A percentile compares a stretch with the other conserved stretches of the same genome.
Evolutionary conservation across 148 eudicot species (phyloP).

Genomic region (Polygonum maritimum): DNA sequence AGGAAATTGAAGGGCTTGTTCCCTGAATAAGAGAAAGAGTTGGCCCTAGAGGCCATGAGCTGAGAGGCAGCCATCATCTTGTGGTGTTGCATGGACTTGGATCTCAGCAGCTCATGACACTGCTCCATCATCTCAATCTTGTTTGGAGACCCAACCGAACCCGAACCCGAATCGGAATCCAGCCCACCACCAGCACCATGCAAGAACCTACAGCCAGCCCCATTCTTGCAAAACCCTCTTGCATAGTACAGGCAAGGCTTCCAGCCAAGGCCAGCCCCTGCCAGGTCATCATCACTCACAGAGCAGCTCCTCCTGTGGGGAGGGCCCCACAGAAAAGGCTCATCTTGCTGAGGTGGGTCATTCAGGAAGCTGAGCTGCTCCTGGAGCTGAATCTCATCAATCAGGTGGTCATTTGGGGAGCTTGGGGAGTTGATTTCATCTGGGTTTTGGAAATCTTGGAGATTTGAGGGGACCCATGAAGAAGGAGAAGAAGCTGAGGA

Average conservation of each 20-base stretch:
- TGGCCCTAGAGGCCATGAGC: slow-evolving; percentile 23
- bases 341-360: slow-evolving; percentile 11
- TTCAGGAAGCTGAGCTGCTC: slow-evolving; percentile 64
- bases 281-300: slow-evolving; percentile 55
- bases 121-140: slow-evolving; percentile 71
- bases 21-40: slow-evolving; percentile 32
- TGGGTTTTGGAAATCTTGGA: slow-evolving; percentile 18
- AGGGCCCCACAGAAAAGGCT: background rate
- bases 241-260: slow-evolving; percentile 78
- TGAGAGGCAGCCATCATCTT: slow-evolving; percentile 36
- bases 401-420: slow-evolving; percentile 22
- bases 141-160: slow-evolving; percentile 32
- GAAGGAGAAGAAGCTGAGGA: slow-evolving; percentile 13
- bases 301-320: slow-evolving; percentile 70
- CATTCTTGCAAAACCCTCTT: slow-evolving; percentile 87
- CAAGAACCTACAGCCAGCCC: slow-evolving; percentile 53
- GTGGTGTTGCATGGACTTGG: slow-evolving; percentile 62
- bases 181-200: slow-evolving; percentile 29
- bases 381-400: slow-evolving; percentile 66
- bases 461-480: slow-evolving; percentile 8
- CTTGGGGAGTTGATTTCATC: slow-evolving; percentile 21
- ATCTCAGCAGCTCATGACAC: slow-evolving; percentile 63
- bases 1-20: slow-evolving; percentile 43
- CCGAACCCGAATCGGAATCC: slow-evolving; percentile 3
- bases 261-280: slow-evolving; percentile 52